Evolutionary conservation across 176 grass and related monocot species (phyloP).

Genomic region (Oryza longistaminata): DNA sequence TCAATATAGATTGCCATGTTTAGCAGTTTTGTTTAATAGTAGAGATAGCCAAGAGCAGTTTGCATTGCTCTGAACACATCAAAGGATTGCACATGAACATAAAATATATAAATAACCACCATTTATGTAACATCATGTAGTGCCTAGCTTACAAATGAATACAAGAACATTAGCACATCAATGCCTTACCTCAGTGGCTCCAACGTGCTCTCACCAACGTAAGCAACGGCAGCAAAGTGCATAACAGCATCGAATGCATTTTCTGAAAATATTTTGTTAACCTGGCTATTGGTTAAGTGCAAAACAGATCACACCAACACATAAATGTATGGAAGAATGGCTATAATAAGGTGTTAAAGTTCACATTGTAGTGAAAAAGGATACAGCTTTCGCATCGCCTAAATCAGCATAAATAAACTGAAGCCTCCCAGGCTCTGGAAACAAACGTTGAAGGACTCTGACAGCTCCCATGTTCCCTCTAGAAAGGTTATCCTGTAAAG

Average conservation of each 20-base stretch:
- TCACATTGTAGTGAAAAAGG: slow-evolving; percentile 47
- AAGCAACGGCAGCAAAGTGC: slow-evolving; percentile 99
- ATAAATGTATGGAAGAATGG: background rate
- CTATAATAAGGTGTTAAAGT: background rate
- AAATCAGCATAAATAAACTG: slow-evolving; percentile 98
- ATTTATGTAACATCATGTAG: background rate
- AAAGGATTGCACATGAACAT: background rate
- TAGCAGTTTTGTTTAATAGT: background rate
- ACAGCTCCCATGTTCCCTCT: slow-evolving; percentile 96
- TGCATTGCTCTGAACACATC: background rate
- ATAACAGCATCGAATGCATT: slow-evolving; percentile 97
- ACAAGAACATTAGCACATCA: background rate
- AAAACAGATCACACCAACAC: slow-evolving; percentile 19
- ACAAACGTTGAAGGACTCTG: slow-evolving; percentile 67
- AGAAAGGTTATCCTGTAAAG: slow-evolving; percentile 90
- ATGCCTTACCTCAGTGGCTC: slow-evolving; percentile 82
- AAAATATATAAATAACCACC: background rate
- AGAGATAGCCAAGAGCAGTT: background rate
- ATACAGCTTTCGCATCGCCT: slow-evolving; percentile 87
- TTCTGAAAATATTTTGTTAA: slow-evolving; percentile 89
- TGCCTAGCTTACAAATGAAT: too few species aligned
- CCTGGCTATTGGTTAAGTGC: slow-evolving; percentile 65
- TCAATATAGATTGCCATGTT: background rate
- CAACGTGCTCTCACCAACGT: slow-evolving; percentile 95
- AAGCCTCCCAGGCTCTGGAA: slow-evolving; percentile 86